Percentiles rank a stretch among this genome's conserved stretches.
These are phyloP conservation scores for Baorangia bicolor DNA, from an alignment of 768 basidiomycete genomes.

Conservation along the genomic window DNA sequence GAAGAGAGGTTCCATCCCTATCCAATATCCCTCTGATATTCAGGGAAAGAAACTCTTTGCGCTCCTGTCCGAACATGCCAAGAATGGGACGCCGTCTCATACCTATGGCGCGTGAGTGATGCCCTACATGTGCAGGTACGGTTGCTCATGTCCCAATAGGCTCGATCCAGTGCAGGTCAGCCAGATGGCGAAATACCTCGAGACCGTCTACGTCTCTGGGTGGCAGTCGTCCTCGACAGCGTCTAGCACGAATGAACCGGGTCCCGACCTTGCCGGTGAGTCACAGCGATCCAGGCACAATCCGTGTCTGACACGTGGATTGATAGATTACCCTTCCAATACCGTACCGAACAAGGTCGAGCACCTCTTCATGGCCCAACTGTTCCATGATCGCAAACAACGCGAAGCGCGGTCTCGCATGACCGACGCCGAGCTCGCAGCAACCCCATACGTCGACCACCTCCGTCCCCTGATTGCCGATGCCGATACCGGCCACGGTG, in stretches of 20 bases:
- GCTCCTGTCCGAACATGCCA: conserved; percentile 73
- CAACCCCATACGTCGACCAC: conserved; percentile 78
- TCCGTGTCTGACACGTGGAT: conserved; percentile 1
- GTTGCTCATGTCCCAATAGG: conserved; percentile 48
- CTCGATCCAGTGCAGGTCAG: conserved; percentile 97
- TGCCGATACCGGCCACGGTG: conserved; percentile 97
- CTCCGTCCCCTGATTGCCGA: conserved; percentile 94
- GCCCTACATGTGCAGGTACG: too few relatives aligned
- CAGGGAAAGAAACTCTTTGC: conserved; percentile 86
- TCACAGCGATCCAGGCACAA: neutral
- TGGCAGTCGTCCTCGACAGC: conserved; percentile 96
- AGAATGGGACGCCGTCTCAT: conserved; percentile 78
- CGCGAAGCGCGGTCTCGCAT: conserved; percentile 72
- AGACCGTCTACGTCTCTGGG: conserved; percentile 98
- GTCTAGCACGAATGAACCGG: conserved; percentile 91
- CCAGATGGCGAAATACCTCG: conserved; percentile 98
- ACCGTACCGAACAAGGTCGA: conserved; percentile 99
- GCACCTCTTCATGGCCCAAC: conserved; percentile 95
- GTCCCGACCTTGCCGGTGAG: conserved; percentile 94
- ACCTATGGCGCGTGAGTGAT: conserved; percentile 94
- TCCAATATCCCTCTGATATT: conserved; percentile 82
- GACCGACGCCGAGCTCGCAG: conserved; percentile 67
- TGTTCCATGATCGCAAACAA: conserved; percentile 99
- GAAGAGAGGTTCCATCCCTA: conserved; percentile 85
- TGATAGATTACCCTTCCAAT: conserved; percentile 92